These are phyloP conservation scores for Annulohypoxylon stygium DNA, from an alignment of 495 filamentous ascomycete genomes.

Conservation along the genomic window DNA sequence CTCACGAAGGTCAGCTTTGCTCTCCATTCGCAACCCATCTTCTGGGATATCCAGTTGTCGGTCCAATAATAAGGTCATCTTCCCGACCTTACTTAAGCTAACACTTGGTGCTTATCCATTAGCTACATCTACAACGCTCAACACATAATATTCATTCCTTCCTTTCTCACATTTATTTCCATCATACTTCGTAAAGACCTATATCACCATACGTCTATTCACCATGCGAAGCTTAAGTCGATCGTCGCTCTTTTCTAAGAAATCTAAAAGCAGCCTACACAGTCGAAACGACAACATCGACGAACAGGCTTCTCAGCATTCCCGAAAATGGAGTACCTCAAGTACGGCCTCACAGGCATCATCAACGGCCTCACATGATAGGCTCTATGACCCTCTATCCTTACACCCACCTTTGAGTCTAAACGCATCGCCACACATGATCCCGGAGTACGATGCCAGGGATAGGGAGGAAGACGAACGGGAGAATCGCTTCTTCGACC, in stretches of 20 bases:
- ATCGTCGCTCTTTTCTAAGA: constrained; percentile 48
- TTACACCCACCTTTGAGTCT: constrained; percentile 50
- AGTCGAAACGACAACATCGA: constrained; percentile 32
- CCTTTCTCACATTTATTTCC: constrained; percentile 30
- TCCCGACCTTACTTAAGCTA: constrained; percentile 23
- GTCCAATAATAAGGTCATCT: constrained; percentile 24
- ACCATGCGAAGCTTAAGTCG: constrained; percentile 41
- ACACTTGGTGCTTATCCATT: constrained; percentile 32
- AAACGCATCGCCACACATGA: constrained; percentile 48
- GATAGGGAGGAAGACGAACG: constrained; percentile 43
- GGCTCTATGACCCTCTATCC: constrained; percentile 45
- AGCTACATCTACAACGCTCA: constrained; percentile 24
- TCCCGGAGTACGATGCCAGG: constrained; percentile 40
- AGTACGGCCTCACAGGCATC: constrained; percentile 45
- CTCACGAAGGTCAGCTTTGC: constrained; percentile 6
- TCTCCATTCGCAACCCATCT: constrained; percentile 28
- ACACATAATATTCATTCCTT: constrained; percentile 23
- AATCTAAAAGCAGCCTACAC: constrained; percentile 40
- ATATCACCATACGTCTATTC: constrained; percentile 12
- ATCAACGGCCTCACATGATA: constrained; percentile 33
- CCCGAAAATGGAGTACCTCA: constrained; percentile 47
- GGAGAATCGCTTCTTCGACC: constrained; percentile 45
- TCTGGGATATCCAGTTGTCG: constrained; percentile 29
- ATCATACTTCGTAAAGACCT: not conserved
- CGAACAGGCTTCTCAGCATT: constrained; percentile 34